Evolutionary conservation across 2,329 filamentous ascomycete species (phyloP).

Genomic region (Fusarium fujikuroi): DNA sequence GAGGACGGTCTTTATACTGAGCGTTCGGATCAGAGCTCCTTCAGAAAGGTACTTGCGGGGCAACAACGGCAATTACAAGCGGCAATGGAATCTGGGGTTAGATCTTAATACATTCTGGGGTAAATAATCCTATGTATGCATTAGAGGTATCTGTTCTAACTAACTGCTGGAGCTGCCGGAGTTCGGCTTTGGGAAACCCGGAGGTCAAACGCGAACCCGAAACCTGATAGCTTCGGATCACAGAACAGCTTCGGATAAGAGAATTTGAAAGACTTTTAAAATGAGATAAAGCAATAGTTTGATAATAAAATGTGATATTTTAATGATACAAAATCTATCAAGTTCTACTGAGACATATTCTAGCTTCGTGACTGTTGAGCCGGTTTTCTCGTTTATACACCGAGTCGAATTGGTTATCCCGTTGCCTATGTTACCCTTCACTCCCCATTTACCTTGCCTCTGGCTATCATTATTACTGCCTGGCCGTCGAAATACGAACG

Average conservation of each 20-base stretch:
- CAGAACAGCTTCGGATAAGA: background rate
- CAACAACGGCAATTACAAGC: no score
- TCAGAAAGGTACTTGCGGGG: background rate
- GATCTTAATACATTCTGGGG: accelerated
- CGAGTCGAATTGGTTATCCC: background rate
- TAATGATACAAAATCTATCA: background rate
- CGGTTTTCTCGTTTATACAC: no score
- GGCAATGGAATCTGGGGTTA: background rate
- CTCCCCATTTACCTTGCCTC: accelerated
- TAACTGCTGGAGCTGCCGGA: background rate
- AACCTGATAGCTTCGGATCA: background rate
- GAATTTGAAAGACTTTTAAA: background rate
- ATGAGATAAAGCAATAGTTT: background rate
- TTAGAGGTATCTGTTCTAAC: accelerated
- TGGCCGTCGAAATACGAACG: slow-evolving; percentile 21
- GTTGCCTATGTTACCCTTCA: background rate
- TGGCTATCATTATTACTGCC: background rate
- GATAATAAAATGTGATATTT: background rate
- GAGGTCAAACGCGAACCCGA: background rate
- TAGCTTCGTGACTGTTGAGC: background rate
- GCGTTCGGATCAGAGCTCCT: accelerated
- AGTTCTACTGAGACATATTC: background rate
- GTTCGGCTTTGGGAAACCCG: accelerated
- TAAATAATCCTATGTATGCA: background rate
- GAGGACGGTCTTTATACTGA: background rate